Base-by-base conservation (phyloP, 495 filamentous ascomycete genomes). In the Podospora tetraspora region DNA sequence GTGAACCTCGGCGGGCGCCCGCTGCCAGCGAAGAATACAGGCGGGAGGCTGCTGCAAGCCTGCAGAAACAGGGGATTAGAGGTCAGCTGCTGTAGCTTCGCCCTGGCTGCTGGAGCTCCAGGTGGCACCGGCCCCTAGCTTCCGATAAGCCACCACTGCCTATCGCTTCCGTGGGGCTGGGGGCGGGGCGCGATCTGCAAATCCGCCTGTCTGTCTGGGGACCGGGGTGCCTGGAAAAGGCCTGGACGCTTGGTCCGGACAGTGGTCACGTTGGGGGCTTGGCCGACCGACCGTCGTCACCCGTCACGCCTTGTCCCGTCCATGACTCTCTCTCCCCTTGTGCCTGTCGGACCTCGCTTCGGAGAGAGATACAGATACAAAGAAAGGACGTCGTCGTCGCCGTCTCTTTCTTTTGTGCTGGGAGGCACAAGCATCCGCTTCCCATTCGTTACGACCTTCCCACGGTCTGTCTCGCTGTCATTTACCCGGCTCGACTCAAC, bases 141-240 rank as follows among this genome's bases (percentile, higher is more conserved):
- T 60, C 13, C 59, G 59, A 60, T 60, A 25, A 60, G 59, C 59
- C 59, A 60, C 22, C 43, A 9, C 43, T 60, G 59, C 59, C 59
- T 60, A 29, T 60, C 59, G 27, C 23, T 19, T 29, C 12, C 23
- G 59, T 29, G 27, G 59, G 59, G 59, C 59, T 60, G 59, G 59
- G 22, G 59, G 59, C 27, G 59, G 59, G 59, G 59, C 22, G 59
- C 23, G 23, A 60, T 60, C 23, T 13, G 8, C 59, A n/a, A n/a
- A 60, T 24, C 23, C 59, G 27, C 59, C 57, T 29, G 59, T 24
- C 59, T 27, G 58, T 13, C 24, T 60, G 59, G 43, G 43, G 43
- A 52, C 43, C 43, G 16, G 43, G 43, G 43, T 4, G 19, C 43
- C 43, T 52, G 43, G 43, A 8, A 3, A 16, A 3, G 43, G 5